Conservation (phyloP, 129 eudicot species). For the Erigeron canadensis region DNA sequence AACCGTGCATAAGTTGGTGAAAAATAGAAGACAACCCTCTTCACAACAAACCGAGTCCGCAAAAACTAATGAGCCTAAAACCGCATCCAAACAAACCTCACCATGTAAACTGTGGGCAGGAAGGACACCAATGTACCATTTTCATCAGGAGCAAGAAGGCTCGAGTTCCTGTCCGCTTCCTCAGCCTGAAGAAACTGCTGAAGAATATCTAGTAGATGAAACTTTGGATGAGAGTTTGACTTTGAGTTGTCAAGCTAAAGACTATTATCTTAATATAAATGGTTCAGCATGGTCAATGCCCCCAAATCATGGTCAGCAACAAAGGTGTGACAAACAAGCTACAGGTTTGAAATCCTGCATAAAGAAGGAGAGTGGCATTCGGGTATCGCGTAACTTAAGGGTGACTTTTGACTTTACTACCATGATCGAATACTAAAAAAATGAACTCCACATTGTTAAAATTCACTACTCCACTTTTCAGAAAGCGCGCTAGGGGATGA, state of each 20-base stretch:
- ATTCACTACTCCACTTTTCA: slow-evolving; percentile 10
- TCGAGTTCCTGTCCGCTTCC: background rate
- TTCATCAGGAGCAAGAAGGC: slow-evolving; percentile 16
- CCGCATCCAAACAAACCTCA: slow-evolving; percentile 2
- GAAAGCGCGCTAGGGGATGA: background rate
- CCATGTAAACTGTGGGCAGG: slow-evolving; percentile 36
- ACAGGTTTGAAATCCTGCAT: slow-evolving; percentile 46
- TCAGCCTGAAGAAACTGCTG: slow-evolving; percentile 25
- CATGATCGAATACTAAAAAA: slow-evolving; percentile 16
- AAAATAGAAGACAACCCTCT: slow-evolving; percentile 31
- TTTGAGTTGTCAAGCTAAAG: slow-evolving; percentile 28
- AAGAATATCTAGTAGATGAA: slow-evolving; percentile 2
- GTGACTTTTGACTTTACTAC: slow-evolving; percentile 46
- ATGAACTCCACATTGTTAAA: background rate
- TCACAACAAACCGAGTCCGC: slow-evolving; percentile 15
- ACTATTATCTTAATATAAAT: slow-evolving; percentile 25
- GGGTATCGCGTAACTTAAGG: slow-evolving; percentile 29
- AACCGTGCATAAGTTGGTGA: slow-evolving; percentile 43
- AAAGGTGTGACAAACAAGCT: background rate
- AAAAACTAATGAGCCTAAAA: slow-evolving; percentile 10
- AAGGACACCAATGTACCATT: slow-evolving; percentile 39
- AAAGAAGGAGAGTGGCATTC: slow-evolving; percentile 42
- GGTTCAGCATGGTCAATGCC: slow-evolving; percentile 13
- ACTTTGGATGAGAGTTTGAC: slow-evolving; percentile 19
- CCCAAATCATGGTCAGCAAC: slow-evolving; percentile 5